Conservation (phyloP, 176 grass and related monocot genomes). For the Bonia amplexicaulis region DNA sequence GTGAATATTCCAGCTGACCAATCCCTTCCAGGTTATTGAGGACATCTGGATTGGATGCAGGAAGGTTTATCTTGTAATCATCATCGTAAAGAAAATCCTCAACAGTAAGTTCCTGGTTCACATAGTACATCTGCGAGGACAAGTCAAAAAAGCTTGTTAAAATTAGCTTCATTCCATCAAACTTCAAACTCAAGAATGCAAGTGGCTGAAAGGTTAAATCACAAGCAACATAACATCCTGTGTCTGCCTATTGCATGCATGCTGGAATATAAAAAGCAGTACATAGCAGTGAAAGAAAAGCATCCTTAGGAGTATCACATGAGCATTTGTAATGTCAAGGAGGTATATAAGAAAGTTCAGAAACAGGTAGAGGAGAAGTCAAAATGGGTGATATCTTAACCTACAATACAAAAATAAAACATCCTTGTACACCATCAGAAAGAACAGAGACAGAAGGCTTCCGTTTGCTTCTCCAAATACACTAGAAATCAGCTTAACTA, state of each 20-base stretch:
- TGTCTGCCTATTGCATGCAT: neutral
- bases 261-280: neutral
- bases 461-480: neutral
- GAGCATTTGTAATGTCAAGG: slow-evolving; percentile 8
- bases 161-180: neutral
- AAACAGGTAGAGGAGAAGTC: neutral
- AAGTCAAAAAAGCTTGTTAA: slow-evolving; percentile 22
- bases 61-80: slow-evolving; percentile 64
- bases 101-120: slow-evolving; percentile 66
- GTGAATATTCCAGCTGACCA: slow-evolving; percentile 58
- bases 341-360: neutral
- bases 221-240: neutral
- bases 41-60: slow-evolving; percentile 44
- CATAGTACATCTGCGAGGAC: slow-evolving; percentile 72
- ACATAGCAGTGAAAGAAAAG: neutral
- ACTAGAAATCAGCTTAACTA: neutral
- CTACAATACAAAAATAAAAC: slow-evolving; percentile 1
- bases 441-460: neutral
- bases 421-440: neutral
- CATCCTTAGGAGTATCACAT: neutral
- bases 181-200: slow-evolving; percentile 3
- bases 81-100: slow-evolving; percentile 75
- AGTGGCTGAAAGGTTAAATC: neutral
- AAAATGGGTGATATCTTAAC: neutral
- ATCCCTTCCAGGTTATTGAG: slow-evolving; percentile 61